A percentile compares a stretch with the other conserved stretches of the same genome.
phyloP scores from a whole-genome alignment of 139 green algal genomes.

The Chlamydomonas incerta region DNA sequence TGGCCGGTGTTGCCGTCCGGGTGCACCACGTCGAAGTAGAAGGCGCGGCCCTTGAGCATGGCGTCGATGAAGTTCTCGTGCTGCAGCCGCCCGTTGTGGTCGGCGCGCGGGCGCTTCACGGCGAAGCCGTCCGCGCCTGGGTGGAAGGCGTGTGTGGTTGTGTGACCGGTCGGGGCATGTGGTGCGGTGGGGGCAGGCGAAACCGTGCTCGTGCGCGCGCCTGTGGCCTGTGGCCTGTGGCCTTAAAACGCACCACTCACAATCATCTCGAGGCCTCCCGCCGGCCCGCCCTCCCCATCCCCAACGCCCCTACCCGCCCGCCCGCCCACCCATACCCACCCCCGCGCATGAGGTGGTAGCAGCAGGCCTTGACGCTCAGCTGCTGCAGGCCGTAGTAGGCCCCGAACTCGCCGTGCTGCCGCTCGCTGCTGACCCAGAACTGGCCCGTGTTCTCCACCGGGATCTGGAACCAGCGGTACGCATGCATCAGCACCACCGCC shows the following conservation, averaged over 20 bases:
- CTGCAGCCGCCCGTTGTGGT: constrained; percentile 1
- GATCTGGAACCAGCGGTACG: constrained; percentile 37
- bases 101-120: constrained; percentile 35
- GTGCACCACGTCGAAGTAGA: constrained; percentile 53
- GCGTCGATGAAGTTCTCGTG: constrained; percentile 12
- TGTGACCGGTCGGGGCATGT: no score
- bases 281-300: no score
- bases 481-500: constrained; percentile 55
- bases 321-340: neutral
- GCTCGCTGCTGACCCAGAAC: constrained; percentile 29
- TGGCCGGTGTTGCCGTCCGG: constrained; percentile 49
- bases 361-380: constrained; percentile 48
- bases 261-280: no score
- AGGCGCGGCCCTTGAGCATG: constrained; percentile 33
- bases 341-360: constrained; percentile 28
- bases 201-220: no score
- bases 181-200: no score
- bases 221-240: no score
- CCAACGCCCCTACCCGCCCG: no score
- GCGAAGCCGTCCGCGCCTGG: constrained; percentile 39
- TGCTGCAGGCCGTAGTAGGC: constrained; percentile 46
- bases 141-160: no score
- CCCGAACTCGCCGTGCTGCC: constrained; percentile 45
- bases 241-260: no score
- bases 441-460: neutral